Evolutionary conservation across 2,329 filamentous ascomycete species (phyloP).

Genomic region (Trichoderma brevicompactum): DNA sequence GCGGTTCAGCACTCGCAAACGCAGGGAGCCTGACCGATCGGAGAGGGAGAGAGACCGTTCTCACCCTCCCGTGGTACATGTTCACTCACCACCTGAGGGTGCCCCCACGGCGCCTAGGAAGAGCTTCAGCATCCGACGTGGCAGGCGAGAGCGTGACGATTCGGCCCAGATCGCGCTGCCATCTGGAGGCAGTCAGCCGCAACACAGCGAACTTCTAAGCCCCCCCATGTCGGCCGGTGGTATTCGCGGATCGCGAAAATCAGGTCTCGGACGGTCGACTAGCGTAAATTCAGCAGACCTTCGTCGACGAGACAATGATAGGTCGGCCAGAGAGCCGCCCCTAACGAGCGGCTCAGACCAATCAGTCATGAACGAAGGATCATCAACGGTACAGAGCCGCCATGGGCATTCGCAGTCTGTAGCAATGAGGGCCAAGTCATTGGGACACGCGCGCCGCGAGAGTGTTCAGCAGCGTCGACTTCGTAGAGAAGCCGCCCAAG

Average conservation of each 20-base stretch:
- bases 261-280: constrained; percentile 78
- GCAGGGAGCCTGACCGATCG: constrained; percentile 67
- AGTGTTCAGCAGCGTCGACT: constrained; percentile 87
- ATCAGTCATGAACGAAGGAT: constrained; percentile 62
- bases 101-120: constrained; percentile 67
- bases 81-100: constrained; percentile 75
- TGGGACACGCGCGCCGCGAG: constrained; percentile 86
- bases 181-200: constrained; percentile 67
- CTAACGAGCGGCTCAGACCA: constrained; percentile 80
- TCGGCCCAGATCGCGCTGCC: constrained; percentile 52
- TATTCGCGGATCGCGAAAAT: constrained; percentile 61
- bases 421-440: constrained; percentile 78
- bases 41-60: constrained; percentile 68
- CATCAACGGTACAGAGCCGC: constrained; percentile 55
- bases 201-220: constrained; percentile 78
- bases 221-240: constrained; percentile 69
- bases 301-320: constrained; percentile 61
- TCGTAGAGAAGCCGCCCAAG: constrained; percentile 70
- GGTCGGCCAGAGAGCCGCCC: constrained; percentile 66
- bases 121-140: constrained; percentile 80
- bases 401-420: constrained; percentile 61
- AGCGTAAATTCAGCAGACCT: constrained; percentile 91
- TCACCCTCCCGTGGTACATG: constrained; percentile 73
- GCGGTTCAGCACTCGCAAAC: constrained; percentile 86
- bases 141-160: constrained; percentile 59